Conservation (phyloP, 305 asterid genomes). For the Solanum hybrid region DNA sequence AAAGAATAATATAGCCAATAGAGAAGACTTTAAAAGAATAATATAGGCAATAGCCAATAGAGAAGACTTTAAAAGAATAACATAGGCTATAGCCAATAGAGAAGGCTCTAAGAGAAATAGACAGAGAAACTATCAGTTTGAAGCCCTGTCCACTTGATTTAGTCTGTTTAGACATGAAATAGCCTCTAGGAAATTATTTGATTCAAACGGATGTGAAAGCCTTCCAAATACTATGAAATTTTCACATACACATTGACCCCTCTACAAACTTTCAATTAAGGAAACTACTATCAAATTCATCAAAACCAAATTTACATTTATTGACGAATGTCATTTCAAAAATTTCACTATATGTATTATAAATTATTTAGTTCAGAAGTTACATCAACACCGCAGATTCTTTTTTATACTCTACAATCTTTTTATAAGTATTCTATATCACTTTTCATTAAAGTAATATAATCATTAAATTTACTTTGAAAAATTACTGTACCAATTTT, state of each 20-base stretch:
- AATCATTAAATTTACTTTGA: background rate
- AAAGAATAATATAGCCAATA: background rate
- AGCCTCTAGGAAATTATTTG: background rate
- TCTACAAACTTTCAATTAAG: background rate
- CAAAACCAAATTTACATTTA: background rate
- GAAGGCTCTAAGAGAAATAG: constrained; percentile 14
- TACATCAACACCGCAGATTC: background rate
- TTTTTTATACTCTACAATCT: background rate
- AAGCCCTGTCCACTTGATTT: background rate
- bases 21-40: background rate
- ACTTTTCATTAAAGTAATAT: background rate
- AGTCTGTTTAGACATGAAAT: background rate
- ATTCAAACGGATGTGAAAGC: background rate
- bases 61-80: background rate
- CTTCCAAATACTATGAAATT: background rate
- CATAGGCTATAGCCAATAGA: background rate
- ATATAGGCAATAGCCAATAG: background rate
- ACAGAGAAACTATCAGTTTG: background rate
- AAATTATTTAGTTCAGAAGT: background rate
- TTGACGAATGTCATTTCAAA: background rate
- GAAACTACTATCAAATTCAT: background rate
- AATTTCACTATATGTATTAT: background rate
- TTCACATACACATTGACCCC: background rate
- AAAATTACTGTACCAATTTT: background rate
- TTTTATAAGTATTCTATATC: background rate